Conservation (phyloP, 192 early-diverging fungal genomes). For the Backusella australiensis region DNA sequence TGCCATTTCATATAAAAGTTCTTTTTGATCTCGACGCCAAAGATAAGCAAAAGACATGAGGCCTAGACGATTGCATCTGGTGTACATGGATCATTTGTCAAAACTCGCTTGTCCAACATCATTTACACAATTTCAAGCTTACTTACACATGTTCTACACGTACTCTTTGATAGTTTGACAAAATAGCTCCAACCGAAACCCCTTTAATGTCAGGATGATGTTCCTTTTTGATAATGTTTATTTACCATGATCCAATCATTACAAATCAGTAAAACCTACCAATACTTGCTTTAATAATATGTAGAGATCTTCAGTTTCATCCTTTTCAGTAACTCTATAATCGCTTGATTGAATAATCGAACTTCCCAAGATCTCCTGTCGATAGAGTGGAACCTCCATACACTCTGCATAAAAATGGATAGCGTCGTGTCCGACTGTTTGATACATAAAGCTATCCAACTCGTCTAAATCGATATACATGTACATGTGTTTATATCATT, state of each 20-base stretch:
- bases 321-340: conserved; percentile 65
- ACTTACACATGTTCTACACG: conserved; percentile 92
- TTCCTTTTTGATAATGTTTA: conserved; percentile 17
- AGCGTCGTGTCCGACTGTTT: conserved; percentile 94
- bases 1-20: conserved; percentile 86
- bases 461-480: conserved; percentile 60
- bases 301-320: conserved; percentile 96
- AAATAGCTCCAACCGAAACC: conserved; percentile 92
- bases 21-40: conserved; percentile 86
- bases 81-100: background rate
- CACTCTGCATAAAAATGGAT: conserved; percentile 82
- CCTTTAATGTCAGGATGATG: conserved; percentile 78
- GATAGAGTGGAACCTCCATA: conserved; percentile 83
- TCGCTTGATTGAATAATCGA: conserved; percentile 64
- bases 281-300: conserved; percentile 69
- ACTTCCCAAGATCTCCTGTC: conserved; percentile 66
- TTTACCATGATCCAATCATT: background rate
- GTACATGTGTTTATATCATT: background rate
- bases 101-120: background rate
- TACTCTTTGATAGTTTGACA: conserved; percentile 97
- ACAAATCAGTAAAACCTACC: conserved; percentile 28
- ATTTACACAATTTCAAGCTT: background rate
- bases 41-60: conserved; percentile 82
- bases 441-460: conserved; percentile 94
- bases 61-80: conserved; percentile 80